phyloP scores from a whole-genome alignment of 345 rosid genomes.

The Hevea brasiliensis region DNA sequence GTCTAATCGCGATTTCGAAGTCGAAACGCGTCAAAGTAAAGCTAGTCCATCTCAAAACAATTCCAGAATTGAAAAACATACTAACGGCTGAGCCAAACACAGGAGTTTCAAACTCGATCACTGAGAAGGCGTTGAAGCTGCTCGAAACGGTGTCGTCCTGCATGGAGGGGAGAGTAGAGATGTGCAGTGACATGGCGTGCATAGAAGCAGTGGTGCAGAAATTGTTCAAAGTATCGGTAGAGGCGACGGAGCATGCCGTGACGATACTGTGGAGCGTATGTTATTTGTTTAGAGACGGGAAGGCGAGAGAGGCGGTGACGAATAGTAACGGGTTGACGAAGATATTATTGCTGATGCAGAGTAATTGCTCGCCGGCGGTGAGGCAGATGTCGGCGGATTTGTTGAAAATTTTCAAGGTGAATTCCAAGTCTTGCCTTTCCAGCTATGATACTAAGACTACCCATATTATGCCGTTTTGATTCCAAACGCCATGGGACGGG shows the following conservation, averaged over 20 bases:
- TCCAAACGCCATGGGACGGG: not conserved
- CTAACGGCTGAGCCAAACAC: conserved; percentile 33
- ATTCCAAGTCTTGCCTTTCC: conserved; percentile 52
- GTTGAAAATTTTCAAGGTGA: conserved; percentile 58
- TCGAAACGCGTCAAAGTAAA: conserved; percentile 51
- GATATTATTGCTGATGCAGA: conserved; percentile 79
- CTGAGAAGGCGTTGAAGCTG: conserved; percentile 72
- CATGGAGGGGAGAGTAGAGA: conserved; percentile 65
- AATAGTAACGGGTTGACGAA: conserved; percentile 68
- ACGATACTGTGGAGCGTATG: conserved; percentile 78
- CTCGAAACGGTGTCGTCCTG: conserved; percentile 55
- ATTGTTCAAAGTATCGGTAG: conserved; percentile 64
- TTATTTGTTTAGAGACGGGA: conserved; percentile 57
- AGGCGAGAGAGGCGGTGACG: conserved; percentile 62
- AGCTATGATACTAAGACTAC: conserved; percentile 87
- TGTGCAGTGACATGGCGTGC: conserved; percentile 43
- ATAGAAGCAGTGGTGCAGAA: conserved; percentile 64
- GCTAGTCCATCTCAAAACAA: conserved; percentile 39
- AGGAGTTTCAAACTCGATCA: conserved; percentile 27
- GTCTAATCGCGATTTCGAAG: conserved; percentile 50
- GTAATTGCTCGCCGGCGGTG: conserved; percentile 68
- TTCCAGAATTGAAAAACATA: conserved; percentile 44
- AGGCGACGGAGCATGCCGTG: conserved; percentile 84
- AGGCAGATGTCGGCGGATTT: conserved; percentile 74
- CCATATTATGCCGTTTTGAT: conserved; percentile 88